Evolutionary conservation across 441 rosid species (phyloP), one percentile per base, ranked within the genome.

Genomic region (Erodium chrysanthum): DNA sequence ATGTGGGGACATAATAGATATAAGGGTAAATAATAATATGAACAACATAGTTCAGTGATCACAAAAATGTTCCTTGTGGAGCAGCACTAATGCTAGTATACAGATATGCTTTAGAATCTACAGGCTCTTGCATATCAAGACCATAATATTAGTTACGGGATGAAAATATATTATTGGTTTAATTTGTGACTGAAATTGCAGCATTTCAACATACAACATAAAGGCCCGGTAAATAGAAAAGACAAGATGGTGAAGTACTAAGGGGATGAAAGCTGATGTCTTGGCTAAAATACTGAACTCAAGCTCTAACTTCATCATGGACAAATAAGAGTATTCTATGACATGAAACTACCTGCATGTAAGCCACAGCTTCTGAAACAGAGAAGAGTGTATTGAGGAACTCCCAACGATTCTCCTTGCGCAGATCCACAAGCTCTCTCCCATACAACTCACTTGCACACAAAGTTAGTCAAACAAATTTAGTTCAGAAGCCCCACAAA

Each of bases 351-450:
- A 93, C 98, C 95, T 93, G 97, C 87, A 89, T 89, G 79, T 80
- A 93, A 44, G 97, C 96, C 75, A 93, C 90, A 68, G 95, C 98
- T 79, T 93, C 98, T 58, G 98, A 93, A 72, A 93, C 98, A 48
- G 98, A 93, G 78, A 93, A 93, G 17, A 93, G 80, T 2, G 98
- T 93, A 75, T 93, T 91, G 75, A 93, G 88, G 74, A 93, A 93
- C 77, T 78, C 97, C 98, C 97, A 93, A 50, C 88, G 93, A 73
- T 79, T 83, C 81, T 89, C 89, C 76, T 89, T 93, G 76, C 98
- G 91, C 70, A 93, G 79, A 79, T 89, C 98, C 74, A 93, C 92
- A 70, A 88, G 85, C 75, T 93, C 98, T 74, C 98, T 86, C 81
- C 97, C 96, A 69, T 93, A 93, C 73, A 93, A 82, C 81, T 88